Conservation (phyloP, 179 eudicot species). For the Heliamphora ciliata region DNA sequence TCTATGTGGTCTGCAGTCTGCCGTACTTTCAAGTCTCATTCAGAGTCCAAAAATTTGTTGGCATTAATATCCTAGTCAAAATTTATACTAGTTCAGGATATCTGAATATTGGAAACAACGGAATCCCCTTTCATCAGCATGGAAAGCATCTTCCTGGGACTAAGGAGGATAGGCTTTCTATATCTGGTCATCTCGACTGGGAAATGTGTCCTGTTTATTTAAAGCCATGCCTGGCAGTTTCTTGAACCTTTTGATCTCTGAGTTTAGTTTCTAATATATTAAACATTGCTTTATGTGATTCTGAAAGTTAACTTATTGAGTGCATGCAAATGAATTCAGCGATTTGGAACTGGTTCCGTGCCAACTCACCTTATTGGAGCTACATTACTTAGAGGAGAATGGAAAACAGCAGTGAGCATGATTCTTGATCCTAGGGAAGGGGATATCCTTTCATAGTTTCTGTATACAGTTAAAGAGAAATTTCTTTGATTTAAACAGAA, state of each 20-base stretch:
- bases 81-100: neutral
- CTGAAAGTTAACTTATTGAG: neutral
- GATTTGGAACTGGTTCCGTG: constrained; percentile 91
- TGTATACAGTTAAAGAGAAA: constrained; percentile 12
- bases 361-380: constrained; percentile 94
- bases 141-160: neutral
- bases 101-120: neutral
- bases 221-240: neutral
- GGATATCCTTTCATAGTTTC: constrained; percentile 69
- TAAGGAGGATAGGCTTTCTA: neutral
- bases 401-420: constrained; percentile 70
- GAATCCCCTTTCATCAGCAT: neutral
- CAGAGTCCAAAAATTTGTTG: neutral
- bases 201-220: neutral
- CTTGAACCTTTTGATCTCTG: neutral
- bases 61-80: neutral
- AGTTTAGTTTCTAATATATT: neutral
- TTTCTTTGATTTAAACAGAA: neutral
- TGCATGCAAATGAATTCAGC: constrained; percentile 31
- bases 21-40: neutral
- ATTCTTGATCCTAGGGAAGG: constrained; percentile 97
- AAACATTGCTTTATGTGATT: neutral
- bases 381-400: constrained; percentile 81
- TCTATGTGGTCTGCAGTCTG: neutral
- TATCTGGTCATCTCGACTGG: neutral